Conservation (phyloP, 1,284 basidiomycete species). For the Irpex rosettiformis region DNA sequence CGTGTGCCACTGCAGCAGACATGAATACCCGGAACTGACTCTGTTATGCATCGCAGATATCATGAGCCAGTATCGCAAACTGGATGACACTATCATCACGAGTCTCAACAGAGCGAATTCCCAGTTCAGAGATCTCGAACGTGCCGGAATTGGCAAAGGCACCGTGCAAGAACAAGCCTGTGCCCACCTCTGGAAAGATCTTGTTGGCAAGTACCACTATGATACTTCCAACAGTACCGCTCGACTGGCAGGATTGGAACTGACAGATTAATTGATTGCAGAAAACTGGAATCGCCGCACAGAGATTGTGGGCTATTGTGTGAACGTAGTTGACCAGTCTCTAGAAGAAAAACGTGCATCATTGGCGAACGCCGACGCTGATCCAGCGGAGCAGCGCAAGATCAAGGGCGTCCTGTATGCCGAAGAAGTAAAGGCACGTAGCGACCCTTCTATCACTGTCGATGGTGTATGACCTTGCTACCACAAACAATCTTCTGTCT, state of each 20-base stretch:
- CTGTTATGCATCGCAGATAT: slow-evolving; percentile 51
- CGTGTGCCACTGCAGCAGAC: not conserved
- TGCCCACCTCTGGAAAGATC: slow-evolving; percentile 75
- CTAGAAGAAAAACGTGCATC: slow-evolving; percentile 54
- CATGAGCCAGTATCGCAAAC: slow-evolving; percentile 78
- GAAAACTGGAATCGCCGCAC: slow-evolving; percentile 83
- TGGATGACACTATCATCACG: slow-evolving; percentile 84
- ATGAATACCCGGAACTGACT: not conserved
- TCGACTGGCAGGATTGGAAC: not conserved
- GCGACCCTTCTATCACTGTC: slow-evolving; percentile 13
- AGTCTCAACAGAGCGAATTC: slow-evolving; percentile 82
- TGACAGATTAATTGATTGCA: slow-evolving; percentile 26
- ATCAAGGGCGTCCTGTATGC: slow-evolving; percentile 57
- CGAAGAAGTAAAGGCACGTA: slow-evolving; percentile 74
- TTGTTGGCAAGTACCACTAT: slow-evolving; percentile 59
- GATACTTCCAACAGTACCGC: slow-evolving; percentile 7
- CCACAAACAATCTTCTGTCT: not conserved
- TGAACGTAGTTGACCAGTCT: slow-evolving; percentile 65
- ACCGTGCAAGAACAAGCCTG: slow-evolving; percentile 73
- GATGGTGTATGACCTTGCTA: slow-evolving; percentile 8
- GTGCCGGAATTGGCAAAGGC: slow-evolving; percentile 39
- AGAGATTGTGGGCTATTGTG: slow-evolving; percentile 79
- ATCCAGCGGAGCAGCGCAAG: slow-evolving; percentile 44
- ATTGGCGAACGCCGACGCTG: slow-evolving; percentile 40
- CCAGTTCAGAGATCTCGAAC: slow-evolving; percentile 71